Base-by-base conservation (phyloP, 352 stramenopile genomes). In the Saprolegnia parasitica region DNA sequence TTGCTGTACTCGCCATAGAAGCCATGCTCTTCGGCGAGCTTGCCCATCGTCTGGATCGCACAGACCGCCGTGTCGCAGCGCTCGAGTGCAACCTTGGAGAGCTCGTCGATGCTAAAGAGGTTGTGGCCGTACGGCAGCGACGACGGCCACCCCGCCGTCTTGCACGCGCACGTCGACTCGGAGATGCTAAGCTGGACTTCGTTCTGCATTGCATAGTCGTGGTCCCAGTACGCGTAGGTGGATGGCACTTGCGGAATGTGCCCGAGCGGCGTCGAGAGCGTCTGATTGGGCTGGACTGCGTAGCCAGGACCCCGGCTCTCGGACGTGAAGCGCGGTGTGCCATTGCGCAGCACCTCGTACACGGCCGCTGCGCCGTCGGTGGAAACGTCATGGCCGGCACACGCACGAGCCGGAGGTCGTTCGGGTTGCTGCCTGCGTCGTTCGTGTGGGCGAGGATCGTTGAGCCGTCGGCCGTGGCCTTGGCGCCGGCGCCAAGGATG, bases 121-220 rank as follows among this genome's bases (percentile, higher is more conserved):
- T 96, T 94, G 50, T 91, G 84, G 50, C 91, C 91, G 29, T 87
- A 73, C 4, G 74, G 47, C 2, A 81, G 61, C 40, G 91, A 66
- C 1, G 79, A 52, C 4, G 84, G 65, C 83, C 84, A 95, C 57
- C 88, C 80, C 37, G 87, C 77, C 37, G 86, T 95, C 54, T 88
- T 85, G 24, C 83, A 84, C 6, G 83, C 83, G 66, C 92, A 98
- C 18, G 93, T 98, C 63, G 86, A 96, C 81, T 98, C 95, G 4
- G 81, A 90, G 55, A 98, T 98, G 60, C 81, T 96, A 40, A 98
- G 78, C 76, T 97, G 87, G 64, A 90, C 76, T 67, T 98, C 95
- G 76, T 98, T 98, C 75, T 98, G 96, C 75, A 97, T 91, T 45
- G 86, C 93, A 72, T 98, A 95, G 73, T 93, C 84, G 46, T 96